These are phyloP conservation scores for Salmacisia buchloeana DNA, from an alignment of 1,284 basidiomycete species.

Conservation along the genomic window DNA sequence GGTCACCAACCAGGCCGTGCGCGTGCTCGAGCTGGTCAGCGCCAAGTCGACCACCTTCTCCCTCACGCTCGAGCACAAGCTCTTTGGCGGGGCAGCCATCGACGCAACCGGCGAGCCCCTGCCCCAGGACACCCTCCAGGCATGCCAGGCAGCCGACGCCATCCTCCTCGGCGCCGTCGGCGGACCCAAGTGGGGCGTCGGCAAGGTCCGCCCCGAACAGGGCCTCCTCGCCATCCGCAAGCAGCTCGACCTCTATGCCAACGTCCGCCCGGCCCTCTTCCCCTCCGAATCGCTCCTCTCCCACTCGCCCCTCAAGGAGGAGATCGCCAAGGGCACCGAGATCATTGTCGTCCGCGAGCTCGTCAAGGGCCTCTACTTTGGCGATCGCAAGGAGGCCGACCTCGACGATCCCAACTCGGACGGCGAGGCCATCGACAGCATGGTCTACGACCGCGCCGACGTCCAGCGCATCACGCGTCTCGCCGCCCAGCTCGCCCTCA, in stretches of 20 bases:
- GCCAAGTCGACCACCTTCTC: constrained; percentile 60
- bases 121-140: constrained; percentile 72
- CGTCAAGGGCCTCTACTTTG: constrained; percentile 65
- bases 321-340: constrained; percentile 77
- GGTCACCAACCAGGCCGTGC: constrained; percentile 80
- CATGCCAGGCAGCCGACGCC: constrained; percentile 47
- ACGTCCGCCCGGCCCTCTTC: constrained; percentile 94
- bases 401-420: constrained; percentile 38
- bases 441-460: constrained; percentile 85
- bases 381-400: constrained; percentile 77
- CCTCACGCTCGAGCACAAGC: constrained; percentile 65
- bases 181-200: constrained; percentile 94
- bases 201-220: constrained; percentile 88
- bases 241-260: constrained; percentile 87
- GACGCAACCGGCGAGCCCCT: constrained; percentile 78
- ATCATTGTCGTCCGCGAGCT: constrained; percentile 94
- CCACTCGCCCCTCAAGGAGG: constrained; percentile 86
- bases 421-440: constrained; percentile 54
- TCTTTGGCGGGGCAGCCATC: constrained; percentile 88
- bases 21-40: constrained; percentile 73
- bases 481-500: constrained; percentile 83
- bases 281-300: constrained; percentile 82
- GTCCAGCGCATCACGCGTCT: constrained; percentile 92
- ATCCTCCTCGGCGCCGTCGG: constrained; percentile 69
- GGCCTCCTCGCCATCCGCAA: constrained; percentile 90